These are phyloP conservation scores for Combretum micranthum DNA, from an alignment of 345 rosid species.

Conservation along the genomic window DNA sequence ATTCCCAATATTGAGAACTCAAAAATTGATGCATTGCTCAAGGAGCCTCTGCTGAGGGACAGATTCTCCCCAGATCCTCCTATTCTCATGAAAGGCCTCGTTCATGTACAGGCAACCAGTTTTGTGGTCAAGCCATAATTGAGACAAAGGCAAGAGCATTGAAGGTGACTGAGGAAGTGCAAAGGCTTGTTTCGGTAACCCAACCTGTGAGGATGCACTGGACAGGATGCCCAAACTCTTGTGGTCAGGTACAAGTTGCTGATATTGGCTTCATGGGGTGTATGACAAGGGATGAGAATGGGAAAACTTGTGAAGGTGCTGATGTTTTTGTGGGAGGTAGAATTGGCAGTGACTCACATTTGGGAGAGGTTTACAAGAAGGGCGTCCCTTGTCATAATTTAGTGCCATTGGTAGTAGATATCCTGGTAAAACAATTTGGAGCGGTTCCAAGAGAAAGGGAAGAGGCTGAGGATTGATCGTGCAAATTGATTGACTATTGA, in stretches of 20 bases:
- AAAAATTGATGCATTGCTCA: slow-evolving; percentile 55
- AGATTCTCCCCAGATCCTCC: slow-evolving; percentile 73
- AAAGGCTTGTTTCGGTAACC: slow-evolving; percentile 55
- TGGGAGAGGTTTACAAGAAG: slow-evolving; percentile 73
- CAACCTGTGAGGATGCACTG: slow-evolving; percentile 84
- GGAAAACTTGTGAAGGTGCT: slow-evolving; percentile 65
- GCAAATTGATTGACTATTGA: background rate
- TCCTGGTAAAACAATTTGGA: slow-evolving; percentile 68
- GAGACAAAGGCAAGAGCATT: slow-evolving; percentile 90
- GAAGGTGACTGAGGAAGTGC: slow-evolving; percentile 82
- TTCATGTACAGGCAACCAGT: slow-evolving; percentile 95
- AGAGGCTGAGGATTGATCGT: slow-evolving; percentile 54
- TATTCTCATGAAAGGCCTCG: slow-evolving; percentile 74
- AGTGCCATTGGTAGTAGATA: slow-evolving; percentile 73
- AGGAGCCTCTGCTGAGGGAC: slow-evolving; percentile 49
- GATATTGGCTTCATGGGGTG: slow-evolving; percentile 97
- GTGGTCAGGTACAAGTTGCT: slow-evolving; percentile 93
- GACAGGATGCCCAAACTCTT: slow-evolving; percentile 94
- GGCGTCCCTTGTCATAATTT: slow-evolving; percentile 77
- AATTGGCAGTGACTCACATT: slow-evolving; percentile 81
- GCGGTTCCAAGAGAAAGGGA: slow-evolving; percentile 86
- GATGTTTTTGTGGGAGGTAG: slow-evolving; percentile 82
- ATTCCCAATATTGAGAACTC: slow-evolving; percentile 77
- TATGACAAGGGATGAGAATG: slow-evolving; percentile 75
- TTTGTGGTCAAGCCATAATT: slow-evolving; percentile 88